Evolutionary conservation across 2,329 filamentous ascomycete genomes (phyloP), one percentile per base, ranked within the genome.

Genomic region (Aspergillus chevalieri): DNA sequence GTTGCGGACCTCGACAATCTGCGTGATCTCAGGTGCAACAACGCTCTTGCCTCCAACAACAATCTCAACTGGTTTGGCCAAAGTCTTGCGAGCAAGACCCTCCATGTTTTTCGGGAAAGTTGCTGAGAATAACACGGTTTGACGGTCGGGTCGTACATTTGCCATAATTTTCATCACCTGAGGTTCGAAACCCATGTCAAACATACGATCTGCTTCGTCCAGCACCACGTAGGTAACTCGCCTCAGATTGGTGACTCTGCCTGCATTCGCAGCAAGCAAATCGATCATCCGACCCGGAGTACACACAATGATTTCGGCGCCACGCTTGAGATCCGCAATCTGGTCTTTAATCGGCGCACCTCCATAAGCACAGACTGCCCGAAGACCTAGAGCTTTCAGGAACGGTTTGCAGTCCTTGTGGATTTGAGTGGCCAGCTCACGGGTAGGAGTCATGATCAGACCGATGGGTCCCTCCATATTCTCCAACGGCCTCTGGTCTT

Each of bases 131-230:
- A 97, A 78, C 46, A 97, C 90, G 0, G 90, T 95, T 66, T 98
- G 93, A 46, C 88, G 85, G 66, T 96, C 88, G 0, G 93, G 91
- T 44, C 93, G 85, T 66, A 95, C 87, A 62, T 93, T 95, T 57
- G 84, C 83, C 65, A 97, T 84, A 51, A 98, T 93, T 70, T 95
- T 96, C 83, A 93, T 93, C 47, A 98, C 91, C 68, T 98, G 93
- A 2, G 93, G 92, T 71, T 95, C 92, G 64, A 98, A 98, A 12
- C 93, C 93, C 93, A 98, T 97, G 68, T 98, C 93, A 66, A 97
- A 96, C 93, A 98, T 97, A 54, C 93, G 86, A 70, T 98, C 93
- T 44, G 93, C 93, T 72, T 98, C 93, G 65, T 98, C 93, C 36
- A 98, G 81, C 9, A 98, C 93, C 21, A 96, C 84, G 66, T 97